These are phyloP conservation scores for Suillus clintonianus DNA, from an alignment of 768 basidiomycete genomes.

Conservation along the genomic window DNA sequence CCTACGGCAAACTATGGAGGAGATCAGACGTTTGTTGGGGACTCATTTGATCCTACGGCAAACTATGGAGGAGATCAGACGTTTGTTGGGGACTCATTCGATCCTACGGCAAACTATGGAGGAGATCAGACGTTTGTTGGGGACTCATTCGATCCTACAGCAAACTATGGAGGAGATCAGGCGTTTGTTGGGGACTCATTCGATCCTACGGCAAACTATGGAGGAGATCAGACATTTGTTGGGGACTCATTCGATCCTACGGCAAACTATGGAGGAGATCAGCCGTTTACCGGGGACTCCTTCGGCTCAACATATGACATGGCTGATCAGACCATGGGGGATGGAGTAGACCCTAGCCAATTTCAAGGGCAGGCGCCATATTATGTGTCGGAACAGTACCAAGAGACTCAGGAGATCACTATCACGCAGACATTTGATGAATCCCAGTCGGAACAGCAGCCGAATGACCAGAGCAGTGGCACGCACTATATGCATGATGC, in stretches of 20 bases:
- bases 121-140: background rate
- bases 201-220: background rate
- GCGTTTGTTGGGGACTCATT: background rate
- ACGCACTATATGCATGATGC: background rate
- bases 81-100: background rate
- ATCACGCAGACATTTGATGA: background rate
- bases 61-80: too few relatives aligned
- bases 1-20: too few relatives aligned
- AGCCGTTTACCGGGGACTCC: background rate
- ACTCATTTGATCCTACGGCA: too few relatives aligned
- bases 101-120: background rate
- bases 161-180: background rate
- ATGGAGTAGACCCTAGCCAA: background rate
- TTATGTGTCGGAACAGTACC: background rate
- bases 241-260: background rate
- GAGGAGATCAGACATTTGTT: background rate
- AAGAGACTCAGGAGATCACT: background rate
- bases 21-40: background rate
- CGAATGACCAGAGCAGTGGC: background rate
- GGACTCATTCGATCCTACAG: background rate
- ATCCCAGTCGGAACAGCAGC: background rate
- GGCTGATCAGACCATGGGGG: background rate
- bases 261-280: background rate
- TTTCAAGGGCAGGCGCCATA: background rate
- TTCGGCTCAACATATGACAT: background rate